Evolutionary conservation across 208 protist genomes (phyloP), one percentile per base, ranked within the genome.

Genomic region (Leishmania amazonensis): DNA sequence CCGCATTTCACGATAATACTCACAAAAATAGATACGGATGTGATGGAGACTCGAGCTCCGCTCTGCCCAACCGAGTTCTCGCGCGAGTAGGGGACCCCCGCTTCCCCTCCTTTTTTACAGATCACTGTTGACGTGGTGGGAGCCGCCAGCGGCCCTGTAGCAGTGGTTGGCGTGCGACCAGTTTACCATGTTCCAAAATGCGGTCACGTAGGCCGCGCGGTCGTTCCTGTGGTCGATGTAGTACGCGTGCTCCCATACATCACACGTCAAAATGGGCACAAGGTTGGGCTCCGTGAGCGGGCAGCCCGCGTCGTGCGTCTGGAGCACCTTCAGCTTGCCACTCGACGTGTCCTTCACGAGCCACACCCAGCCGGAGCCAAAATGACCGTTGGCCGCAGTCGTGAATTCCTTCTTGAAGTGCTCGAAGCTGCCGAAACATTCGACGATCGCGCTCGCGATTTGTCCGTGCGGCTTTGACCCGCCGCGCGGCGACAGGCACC

Each of bases 231-330:
- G 98, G 91, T 98, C 96, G 81, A 99, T 95, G 88, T 99, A 99
- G 95, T 98, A 99, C 24, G 97, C 97, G 90, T 99, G 97, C 89
- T 99, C 96, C 97, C 96, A 98, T 79, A 98, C 94, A 88, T 98
- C 97, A 85, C 95, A 98, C 78, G 92, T 83, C n/a, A 99, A 83
- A 49, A 98, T 79, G 15, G 96, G 97, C 80, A 88, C 87, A 1
- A 97, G 80, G 83, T 91, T 81, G 54, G 38, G 38, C 78, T 94
- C 91, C 35, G 89, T 90, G 49, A 98, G 77, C 53, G 96, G 96
- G 88, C 83, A 93, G 81, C 81, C 89, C 60, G 91, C 95, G 68
- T 98, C 95, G 85, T 96, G 94, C 62, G 90, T 94, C 81, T 93
- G 87, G 81, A 90, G 85, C 58, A 98, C 90, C 85, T 94, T 93